Evolutionary conservation across 495 filamentous ascomycete genomes (phyloP).

Genomic region (Clohesyomyces aquaticus): DNA sequence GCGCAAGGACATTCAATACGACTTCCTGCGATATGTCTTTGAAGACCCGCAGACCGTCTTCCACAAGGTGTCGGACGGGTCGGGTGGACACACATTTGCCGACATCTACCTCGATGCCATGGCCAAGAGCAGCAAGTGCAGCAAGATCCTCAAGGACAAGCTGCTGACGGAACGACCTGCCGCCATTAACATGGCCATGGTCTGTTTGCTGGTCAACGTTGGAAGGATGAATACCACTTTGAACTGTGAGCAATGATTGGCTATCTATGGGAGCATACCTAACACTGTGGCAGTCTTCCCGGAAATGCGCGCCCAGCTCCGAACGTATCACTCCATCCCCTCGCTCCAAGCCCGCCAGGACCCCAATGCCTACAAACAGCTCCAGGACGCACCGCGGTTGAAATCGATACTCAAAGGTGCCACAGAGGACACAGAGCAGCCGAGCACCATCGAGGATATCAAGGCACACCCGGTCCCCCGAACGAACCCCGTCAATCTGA

Average conservation of each 20-base stretch:
- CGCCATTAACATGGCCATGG: slow-evolving; percentile 98
- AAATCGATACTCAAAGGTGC: slow-evolving; percentile 98
- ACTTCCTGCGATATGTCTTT: slow-evolving; percentile 90
- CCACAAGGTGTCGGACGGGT: slow-evolving; percentile 76
- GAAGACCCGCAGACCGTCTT: slow-evolving; percentile 84
- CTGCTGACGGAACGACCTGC: slow-evolving; percentile 87
- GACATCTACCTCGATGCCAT: slow-evolving; percentile 98
- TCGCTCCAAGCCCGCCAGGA: slow-evolving; percentile 94
- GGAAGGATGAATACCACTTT: slow-evolving; percentile 98
- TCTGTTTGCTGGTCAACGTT: slow-evolving; percentile 95
- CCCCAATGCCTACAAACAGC: slow-evolving; percentile 93
- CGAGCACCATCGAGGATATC: slow-evolving; percentile 81
- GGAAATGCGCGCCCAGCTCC: slow-evolving; percentile 97
- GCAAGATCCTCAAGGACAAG: slow-evolving; percentile 97
- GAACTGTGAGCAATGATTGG: slow-evolving; percentile 68
- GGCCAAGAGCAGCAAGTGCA: slow-evolving; percentile 98
- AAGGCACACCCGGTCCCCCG: slow-evolving; percentile 69
- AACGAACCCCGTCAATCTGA: slow-evolving; percentile 95
- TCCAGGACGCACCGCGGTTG: slow-evolving; percentile 92
- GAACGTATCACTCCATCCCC: slow-evolving; percentile 97
- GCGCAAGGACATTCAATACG: slow-evolving; percentile 96
- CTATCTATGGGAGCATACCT: slow-evolving; percentile 36
- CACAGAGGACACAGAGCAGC: slow-evolving; percentile 89
- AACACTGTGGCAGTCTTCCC: slow-evolving; percentile 76
- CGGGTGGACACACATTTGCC: slow-evolving; percentile 80